Conservation (phyloP, 257 asterid genomes). For the Nemophila menziesii region DNA sequence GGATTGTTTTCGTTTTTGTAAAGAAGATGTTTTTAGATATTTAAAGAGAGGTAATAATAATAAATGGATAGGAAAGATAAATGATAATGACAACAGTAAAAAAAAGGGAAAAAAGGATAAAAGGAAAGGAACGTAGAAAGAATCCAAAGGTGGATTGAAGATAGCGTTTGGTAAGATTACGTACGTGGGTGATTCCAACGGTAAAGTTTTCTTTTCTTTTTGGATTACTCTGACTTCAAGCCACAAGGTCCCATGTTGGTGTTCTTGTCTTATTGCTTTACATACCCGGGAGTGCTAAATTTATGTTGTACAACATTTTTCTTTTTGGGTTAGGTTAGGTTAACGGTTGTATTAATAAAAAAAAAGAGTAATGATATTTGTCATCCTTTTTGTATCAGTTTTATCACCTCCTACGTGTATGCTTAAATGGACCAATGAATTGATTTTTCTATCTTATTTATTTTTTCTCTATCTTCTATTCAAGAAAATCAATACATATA, state of each 20-base stretch:
- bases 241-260: neutral
- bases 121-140: neutral
- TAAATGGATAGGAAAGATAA: neutral
- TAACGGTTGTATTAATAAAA: no score
- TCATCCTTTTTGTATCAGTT: no score
- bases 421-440: no score
- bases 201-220: neutral
- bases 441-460: no score
- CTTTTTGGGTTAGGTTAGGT: no score
- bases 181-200: neutral
- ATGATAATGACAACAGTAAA: neutral
- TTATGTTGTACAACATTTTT: no score
- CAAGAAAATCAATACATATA: no score
- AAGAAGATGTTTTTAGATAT: neutral
- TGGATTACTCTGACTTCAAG: neutral
- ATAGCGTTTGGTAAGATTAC: neutral
- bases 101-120: neutral
- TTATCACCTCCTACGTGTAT: no score
- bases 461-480: no score
- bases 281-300: no score
- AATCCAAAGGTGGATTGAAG: conserved; percentile 1
- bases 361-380: no score
- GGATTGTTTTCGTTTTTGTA: neutral
- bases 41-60: neutral
- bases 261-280: neutral